phyloP scores from a whole-genome alignment of 2,329 filamentous ascomycete species.

The Xylariomycetidae sp. region DNA sequence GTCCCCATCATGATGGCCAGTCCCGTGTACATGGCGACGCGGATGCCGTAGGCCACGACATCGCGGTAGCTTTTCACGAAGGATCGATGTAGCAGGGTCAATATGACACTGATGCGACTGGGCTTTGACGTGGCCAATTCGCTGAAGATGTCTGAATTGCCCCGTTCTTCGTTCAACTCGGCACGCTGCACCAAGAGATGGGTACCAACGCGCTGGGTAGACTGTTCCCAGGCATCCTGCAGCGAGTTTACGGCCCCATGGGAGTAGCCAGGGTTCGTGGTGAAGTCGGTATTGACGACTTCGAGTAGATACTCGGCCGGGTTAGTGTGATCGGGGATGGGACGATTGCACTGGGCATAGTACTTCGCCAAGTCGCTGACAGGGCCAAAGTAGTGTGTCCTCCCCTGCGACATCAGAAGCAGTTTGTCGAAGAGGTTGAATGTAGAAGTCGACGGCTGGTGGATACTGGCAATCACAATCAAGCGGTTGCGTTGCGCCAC shows the following conservation, averaged over 20 bases:
- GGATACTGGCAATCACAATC: slow-evolving; percentile 75
- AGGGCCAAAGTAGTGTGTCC: slow-evolving; percentile 67
- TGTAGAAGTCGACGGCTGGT: slow-evolving; percentile 75
- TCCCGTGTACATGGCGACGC: slow-evolving; percentile 69
- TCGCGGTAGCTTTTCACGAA: slow-evolving; percentile 83
- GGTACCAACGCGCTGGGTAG: slow-evolving; percentile 27
- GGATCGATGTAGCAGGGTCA: slow-evolving; percentile 67
- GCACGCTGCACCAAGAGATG: slow-evolving; percentile 18
- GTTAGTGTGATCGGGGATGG: slow-evolving; percentile 66
- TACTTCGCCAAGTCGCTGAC: slow-evolving; percentile 53
- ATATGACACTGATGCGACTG: slow-evolving; percentile 41
- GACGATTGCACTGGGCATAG: slow-evolving; percentile 54
- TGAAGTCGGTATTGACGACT: slow-evolving; percentile 72
- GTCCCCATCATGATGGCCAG: slow-evolving; percentile 85
- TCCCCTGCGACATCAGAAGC: slow-evolving; percentile 64
- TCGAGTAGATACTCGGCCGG: slow-evolving; percentile 77
- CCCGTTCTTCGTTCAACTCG: slow-evolving; percentile 21
- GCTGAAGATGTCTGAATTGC: slow-evolving; percentile 13
- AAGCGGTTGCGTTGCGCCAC: slow-evolving; percentile 65
- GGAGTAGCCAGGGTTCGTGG: slow-evolving; percentile 36
- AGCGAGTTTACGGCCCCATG: slow-evolving; percentile 42
- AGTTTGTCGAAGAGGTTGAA: slow-evolving; percentile 79
- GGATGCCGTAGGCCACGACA: slow-evolving; percentile 75
- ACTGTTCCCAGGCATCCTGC: slow-evolving; percentile 49
- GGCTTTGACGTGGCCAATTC: slow-evolving; percentile 30